These are phyloP conservation scores for Melanogaster broomeanus DNA, from an alignment of 768 basidiomycete species.

Conservation along the genomic window DNA sequence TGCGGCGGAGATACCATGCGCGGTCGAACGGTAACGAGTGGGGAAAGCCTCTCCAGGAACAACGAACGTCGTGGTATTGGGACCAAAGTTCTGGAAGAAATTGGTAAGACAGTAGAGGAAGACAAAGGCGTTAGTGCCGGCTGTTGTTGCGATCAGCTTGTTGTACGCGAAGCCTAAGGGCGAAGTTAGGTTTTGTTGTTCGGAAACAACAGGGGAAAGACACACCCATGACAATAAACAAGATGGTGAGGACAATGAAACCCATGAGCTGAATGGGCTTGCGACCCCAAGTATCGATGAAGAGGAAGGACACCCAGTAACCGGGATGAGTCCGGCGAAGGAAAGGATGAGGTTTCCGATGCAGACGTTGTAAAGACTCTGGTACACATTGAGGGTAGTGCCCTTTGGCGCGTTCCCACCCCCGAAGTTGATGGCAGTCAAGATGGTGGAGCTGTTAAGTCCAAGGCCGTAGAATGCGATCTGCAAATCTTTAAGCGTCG, in stretches of 20 bases:
- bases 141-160: constrained; percentile 45
- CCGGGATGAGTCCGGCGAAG: constrained; percentile 83
- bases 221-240: constrained; percentile 73
- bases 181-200: constrained; percentile 5
- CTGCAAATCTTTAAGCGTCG: constrained; percentile 33
- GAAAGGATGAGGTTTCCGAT: constrained; percentile 79
- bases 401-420: constrained; percentile 28
- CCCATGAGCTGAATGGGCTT: constrained; percentile 84
- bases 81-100: constrained; percentile 91
- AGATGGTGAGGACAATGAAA: constrained; percentile 62
- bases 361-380: constrained; percentile 61
- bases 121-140: constrained; percentile 61
- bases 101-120: constrained; percentile 86
- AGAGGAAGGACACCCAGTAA: constrained; percentile 55
- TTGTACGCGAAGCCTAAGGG: constrained; percentile 65
- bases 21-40: constrained; percentile 85
- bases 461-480: constrained; percentile 90
- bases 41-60: constrained; percentile 86
- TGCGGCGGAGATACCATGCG: constrained; percentile 83
- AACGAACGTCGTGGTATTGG: constrained; percentile 79
- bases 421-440: constrained; percentile 71
- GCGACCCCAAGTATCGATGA: constrained; percentile 80
- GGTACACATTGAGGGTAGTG: constrained; percentile 46
- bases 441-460: constrained; percentile 78
- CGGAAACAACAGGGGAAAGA: not conserved